Percentiles rank a stretch among this genome's conserved stretches.
phyloP scores from a whole-genome alignment of 768 basidiomycete genomes.

The Kwoniella shandongensis region DNA sequence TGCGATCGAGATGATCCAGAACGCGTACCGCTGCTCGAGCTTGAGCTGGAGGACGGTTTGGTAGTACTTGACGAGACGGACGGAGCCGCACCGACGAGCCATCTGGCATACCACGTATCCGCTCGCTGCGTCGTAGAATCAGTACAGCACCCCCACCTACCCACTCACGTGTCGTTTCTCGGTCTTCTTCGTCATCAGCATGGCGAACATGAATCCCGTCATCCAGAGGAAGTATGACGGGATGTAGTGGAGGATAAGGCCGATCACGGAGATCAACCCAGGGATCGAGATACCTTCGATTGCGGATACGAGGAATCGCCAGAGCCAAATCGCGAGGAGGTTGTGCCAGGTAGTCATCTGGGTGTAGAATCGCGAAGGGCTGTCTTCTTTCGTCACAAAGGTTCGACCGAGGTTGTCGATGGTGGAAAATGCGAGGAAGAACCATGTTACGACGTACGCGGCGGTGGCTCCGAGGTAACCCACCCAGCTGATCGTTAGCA shows the following conservation, averaged over 20 bases:
- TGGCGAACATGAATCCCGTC: slow-evolving; percentile 37
- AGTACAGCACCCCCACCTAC: background rate
- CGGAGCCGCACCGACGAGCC: slow-evolving; percentile 26
- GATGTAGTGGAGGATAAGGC: slow-evolving; percentile 34
- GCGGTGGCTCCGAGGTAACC: slow-evolving; percentile 37
- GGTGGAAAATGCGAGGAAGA: slow-evolving; percentile 32
- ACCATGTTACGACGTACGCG: slow-evolving; percentile 31
- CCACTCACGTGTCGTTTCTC: slow-evolving; percentile 30
- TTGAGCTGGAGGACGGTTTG: too few species aligned
- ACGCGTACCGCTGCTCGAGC: too few species aligned
- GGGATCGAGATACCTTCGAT: slow-evolving; percentile 37
- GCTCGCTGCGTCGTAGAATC: slow-evolving; percentile 25
- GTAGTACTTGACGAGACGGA: background rate
- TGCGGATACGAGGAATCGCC: slow-evolving; percentile 39
- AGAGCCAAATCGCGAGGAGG: slow-evolving; percentile 45
- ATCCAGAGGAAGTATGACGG: slow-evolving; percentile 43
- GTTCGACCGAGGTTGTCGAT: slow-evolving; percentile 25
- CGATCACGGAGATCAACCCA: slow-evolving; percentile 33
- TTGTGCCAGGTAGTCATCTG: slow-evolving; percentile 45
- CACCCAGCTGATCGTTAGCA: slow-evolving; percentile 27
- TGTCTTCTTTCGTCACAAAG: slow-evolving; percentile 16
- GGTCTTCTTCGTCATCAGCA: slow-evolving; percentile 42
- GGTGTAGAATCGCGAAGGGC: slow-evolving; percentile 15
- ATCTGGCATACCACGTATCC: slow-evolving; percentile 44
- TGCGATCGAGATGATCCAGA: too few species aligned